These are phyloP conservation scores for Colletotrichum graminicola DNA, from an alignment of 2,329 filamentous ascomycete genomes.

Conservation along the genomic window DNA sequence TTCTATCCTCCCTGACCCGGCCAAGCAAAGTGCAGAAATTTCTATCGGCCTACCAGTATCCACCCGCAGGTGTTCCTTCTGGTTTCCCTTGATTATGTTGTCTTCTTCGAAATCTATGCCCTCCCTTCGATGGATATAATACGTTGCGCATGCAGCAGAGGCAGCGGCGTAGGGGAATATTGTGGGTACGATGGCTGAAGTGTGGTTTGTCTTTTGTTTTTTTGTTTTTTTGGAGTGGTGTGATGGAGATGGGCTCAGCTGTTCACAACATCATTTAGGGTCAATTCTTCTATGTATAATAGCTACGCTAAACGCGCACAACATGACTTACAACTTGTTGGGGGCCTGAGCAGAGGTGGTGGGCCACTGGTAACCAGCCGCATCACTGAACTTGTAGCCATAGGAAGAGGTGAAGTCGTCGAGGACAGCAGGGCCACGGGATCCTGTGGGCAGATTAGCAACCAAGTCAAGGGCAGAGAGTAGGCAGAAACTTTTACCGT, in stretches of 20 bases:
- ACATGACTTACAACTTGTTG: constrained; percentile 81
- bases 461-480: not conserved
- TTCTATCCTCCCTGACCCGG: constrained; percentile 34
- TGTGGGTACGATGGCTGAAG: constrained; percentile 27
- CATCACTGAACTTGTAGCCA: constrained; percentile 98
- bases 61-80: constrained; percentile 23
- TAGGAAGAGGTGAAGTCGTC: constrained; percentile 99
- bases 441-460: constrained; percentile 71
- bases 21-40: constrained; percentile 34
- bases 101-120: constrained; percentile 39
- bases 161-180: constrained; percentile 29
- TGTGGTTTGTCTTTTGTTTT: constrained; percentile 3
- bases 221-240: constrained; percentile 19
- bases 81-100: constrained; percentile 39
- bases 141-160: constrained; percentile 24
- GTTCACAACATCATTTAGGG: constrained; percentile 38
- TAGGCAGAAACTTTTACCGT: constrained; percentile 76
- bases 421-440: constrained; percentile 93
- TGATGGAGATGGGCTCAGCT: constrained; percentile 38
- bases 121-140: constrained; percentile 41
- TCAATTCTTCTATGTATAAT: constrained; percentile 41
- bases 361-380: constrained; percentile 95
- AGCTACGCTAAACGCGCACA: constrained; percentile 36
- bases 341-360: constrained; percentile 76
- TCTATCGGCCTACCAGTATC: constrained; percentile 32